Percentiles rank a stretch among this genome's conserved stretches.
Evolutionary conservation across 306 rosid genomes (phyloP).

Genomic region (Begonia masoniana): DNA sequence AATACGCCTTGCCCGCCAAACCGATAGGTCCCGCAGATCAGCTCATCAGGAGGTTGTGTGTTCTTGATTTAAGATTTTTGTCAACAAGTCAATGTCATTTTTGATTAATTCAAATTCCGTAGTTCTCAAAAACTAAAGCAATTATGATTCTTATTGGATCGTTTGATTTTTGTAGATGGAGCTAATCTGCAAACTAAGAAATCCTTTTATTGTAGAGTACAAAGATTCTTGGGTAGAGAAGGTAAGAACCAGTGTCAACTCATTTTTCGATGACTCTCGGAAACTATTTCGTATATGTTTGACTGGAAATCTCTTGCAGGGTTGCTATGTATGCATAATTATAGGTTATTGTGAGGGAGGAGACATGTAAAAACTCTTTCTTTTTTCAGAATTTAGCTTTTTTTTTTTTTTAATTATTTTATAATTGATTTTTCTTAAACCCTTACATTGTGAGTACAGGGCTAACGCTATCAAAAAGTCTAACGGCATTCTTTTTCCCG

Average conservation of each 20-base stretch:
- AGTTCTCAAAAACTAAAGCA: background rate
- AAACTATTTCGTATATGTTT: no score
- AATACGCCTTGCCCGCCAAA: slow-evolving; percentile 96
- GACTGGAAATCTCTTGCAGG: slow-evolving; percentile 35
- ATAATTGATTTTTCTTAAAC: slow-evolving; percentile 11
- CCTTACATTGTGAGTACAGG: slow-evolving; percentile 37
- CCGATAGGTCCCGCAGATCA: slow-evolving; percentile 85
- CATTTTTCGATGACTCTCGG: no score
- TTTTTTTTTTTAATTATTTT: background rate
- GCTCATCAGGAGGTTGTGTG: slow-evolving; percentile 91
- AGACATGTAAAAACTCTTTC: slow-evolving; percentile 62
- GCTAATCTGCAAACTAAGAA: slow-evolving; percentile 71
- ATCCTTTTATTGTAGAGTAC: slow-evolving; percentile 96
- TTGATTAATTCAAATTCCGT: slow-evolving; percentile 1
- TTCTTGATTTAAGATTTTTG: slow-evolving; percentile 5
- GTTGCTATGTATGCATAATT: slow-evolving; percentile 96
- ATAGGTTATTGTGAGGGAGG: slow-evolving; percentile 95
- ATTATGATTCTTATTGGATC: no score
- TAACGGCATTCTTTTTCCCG: slow-evolving; percentile 55
- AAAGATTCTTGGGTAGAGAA: slow-evolving; percentile 99
- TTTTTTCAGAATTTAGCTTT: background rate
- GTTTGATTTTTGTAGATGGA: slow-evolving; percentile 56
- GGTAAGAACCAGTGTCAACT: slow-evolving; percentile 23
- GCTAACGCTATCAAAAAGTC: slow-evolving; percentile 87
- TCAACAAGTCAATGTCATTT: background rate